Evolutionary conservation across 441 rosid species (phyloP).

Genomic region (Gossypium schwendimanii): DNA sequence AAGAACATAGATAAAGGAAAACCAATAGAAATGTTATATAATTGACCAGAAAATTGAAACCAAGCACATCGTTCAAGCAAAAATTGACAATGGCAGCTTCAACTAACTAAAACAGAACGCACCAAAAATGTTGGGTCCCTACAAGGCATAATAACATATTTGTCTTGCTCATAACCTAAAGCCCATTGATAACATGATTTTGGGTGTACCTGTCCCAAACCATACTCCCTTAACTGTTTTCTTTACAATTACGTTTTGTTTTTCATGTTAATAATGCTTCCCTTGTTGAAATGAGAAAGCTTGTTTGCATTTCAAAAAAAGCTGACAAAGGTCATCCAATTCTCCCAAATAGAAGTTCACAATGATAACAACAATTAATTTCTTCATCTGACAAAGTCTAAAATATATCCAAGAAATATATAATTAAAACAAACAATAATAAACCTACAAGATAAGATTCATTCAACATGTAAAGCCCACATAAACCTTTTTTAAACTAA

Average conservation of each 20-base stretch:
- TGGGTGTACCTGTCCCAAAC: neutral
- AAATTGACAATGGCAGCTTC: neutral
- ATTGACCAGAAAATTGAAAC: neutral
- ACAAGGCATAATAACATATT: neutral
- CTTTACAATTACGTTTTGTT: neutral
- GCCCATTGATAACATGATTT: neutral
- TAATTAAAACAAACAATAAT: neutral
- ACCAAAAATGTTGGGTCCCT: neutral
- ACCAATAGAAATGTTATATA: neutral
- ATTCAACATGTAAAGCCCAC: conserved; percentile 5
- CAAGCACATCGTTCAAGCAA: neutral
- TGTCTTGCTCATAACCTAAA: neutral
- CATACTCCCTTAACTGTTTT: neutral
- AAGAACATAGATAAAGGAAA: neutral
- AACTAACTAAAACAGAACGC: neutral
- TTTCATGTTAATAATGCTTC: neutral
- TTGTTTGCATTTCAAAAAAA: neutral
- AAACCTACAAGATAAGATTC: neutral
- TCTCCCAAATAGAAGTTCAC: neutral
- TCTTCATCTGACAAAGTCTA: neutral
- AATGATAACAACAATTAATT: neutral
- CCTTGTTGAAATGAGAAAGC: neutral
- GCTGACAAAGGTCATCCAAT: neutral
- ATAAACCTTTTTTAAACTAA: neutral
- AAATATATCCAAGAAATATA: neutral